Evolutionary conservation across 495 filamentous ascomycete species (phyloP).

Genomic region (Aspergillus ellipticus): DNA sequence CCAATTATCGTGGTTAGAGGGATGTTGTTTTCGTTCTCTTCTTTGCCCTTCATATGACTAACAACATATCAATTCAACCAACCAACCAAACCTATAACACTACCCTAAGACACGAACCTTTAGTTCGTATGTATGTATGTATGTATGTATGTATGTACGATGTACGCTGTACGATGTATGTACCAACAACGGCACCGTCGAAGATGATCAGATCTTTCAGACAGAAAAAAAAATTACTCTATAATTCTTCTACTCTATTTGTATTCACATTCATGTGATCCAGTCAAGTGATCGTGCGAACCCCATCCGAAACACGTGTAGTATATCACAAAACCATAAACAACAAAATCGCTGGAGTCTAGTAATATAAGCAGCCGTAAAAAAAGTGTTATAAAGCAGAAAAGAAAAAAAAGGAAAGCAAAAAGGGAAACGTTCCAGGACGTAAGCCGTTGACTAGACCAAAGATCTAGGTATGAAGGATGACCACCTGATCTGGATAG

Average conservation of each 20-base stretch:
- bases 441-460: slow-evolving; percentile 14
- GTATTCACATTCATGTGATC: slow-evolving; percentile 5
- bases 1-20: too few species aligned
- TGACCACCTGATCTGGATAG: not conserved
- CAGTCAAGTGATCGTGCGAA: slow-evolving; percentile 5
- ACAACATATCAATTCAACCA: too few species aligned
- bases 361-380: not conserved
- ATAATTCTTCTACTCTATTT: slow-evolving; percentile 13
- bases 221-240: slow-evolving; percentile 18
- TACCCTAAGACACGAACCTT: too few species aligned
- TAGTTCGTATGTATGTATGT: too few species aligned
- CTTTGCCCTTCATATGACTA: too few species aligned
- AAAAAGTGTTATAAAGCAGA: not conserved
- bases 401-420: slow-evolving; percentile 12
- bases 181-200: too few species aligned
- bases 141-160: too few species aligned
- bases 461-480: slow-evolving; percentile 9
- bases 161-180: too few species aligned
- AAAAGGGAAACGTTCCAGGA: not conserved
- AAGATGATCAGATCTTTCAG: too few species aligned
- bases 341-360: slow-evolving; percentile 9
- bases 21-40: too few species aligned
- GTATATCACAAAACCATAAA: slow-evolving; percentile 1
- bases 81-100: too few species aligned
- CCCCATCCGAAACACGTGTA: not conserved